phyloP scores from a whole-genome alignment of 441 rosid genomes.

The Pelargonium australe region DNA sequence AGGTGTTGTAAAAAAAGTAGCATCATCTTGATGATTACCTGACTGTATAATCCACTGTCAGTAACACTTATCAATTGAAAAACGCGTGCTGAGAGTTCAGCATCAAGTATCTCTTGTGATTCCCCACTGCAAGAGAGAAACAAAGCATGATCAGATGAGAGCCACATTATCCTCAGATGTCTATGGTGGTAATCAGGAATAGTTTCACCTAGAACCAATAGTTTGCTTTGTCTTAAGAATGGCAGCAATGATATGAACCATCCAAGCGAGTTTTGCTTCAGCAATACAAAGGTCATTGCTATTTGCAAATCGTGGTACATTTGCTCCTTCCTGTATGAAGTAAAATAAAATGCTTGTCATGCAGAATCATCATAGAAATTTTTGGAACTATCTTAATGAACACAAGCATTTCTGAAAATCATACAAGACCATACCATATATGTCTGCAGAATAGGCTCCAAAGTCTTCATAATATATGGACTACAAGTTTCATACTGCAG shows the following conservation, averaged over 20 bases:
- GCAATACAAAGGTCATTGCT: constrained; percentile 62
- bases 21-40: constrained; percentile 40
- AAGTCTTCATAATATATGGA: constrained; percentile 57
- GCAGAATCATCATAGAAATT: constrained; percentile 10
- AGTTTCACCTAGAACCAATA: constrained; percentile 73
- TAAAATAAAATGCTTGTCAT: constrained; percentile 13
- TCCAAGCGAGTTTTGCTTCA: constrained; percentile 97
- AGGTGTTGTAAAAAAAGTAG: neutral
- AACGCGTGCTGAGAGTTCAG: constrained; percentile 97
- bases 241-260: constrained; percentile 93
- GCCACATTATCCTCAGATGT: neutral
- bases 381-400: constrained; percentile 8
- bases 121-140: constrained; percentile 58
- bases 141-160: neutral
- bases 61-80: constrained; percentile 83
- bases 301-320: constrained; percentile 35
- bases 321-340: constrained; percentile 67
- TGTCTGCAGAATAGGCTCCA: constrained; percentile 95
- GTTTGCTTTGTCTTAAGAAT: constrained; percentile 85
- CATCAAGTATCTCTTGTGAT: constrained; percentile 96
- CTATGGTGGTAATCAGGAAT: neutral
- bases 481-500: constrained; percentile 92
- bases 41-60: constrained; percentile 88
- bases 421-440: constrained; percentile 57
- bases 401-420: constrained; percentile 12